A percentile compares a stretch with the other conserved stretches of the same genome.
These are phyloP conservation scores for Alternaria longipes DNA, from an alignment of 2,329 filamentous ascomycete genomes.

Conservation along the genomic window DNA sequence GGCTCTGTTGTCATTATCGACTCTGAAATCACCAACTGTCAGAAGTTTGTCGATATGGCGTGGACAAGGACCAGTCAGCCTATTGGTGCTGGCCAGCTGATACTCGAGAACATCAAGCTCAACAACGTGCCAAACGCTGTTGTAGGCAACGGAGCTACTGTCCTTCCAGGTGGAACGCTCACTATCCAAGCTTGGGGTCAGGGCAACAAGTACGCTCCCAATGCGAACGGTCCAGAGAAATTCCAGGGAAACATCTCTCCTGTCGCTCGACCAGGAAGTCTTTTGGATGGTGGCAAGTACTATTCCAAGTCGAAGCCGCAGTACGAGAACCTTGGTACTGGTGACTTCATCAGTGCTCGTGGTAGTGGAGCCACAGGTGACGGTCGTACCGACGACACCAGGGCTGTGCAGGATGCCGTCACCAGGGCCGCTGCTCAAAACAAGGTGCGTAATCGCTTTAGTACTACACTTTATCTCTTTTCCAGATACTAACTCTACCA, in stretches of 20 bases:
- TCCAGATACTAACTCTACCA: not conserved
- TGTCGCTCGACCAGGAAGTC: conserved; percentile 56
- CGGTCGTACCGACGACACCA: conserved; percentile 81
- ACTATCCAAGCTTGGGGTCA: conserved; percentile 50
- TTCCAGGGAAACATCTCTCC: conserved; percentile 60
- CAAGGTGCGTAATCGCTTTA: conserved; percentile 22
- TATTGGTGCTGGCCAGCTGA: conserved; percentile 60
- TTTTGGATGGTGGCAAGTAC: conserved; percentile 60
- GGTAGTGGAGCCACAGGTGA: conserved; percentile 75
- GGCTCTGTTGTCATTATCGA: conserved; percentile 68
- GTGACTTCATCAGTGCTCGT: conserved; percentile 67
- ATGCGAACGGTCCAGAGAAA: conserved; percentile 56
- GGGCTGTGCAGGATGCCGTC: conserved; percentile 78
- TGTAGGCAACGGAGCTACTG: conserved; percentile 38
- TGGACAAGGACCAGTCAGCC: conserved; percentile 51
- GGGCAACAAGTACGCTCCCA: conserved; percentile 48
- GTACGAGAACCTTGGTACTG: conserved; percentile 61
- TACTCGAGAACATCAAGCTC: conserved; percentile 64
- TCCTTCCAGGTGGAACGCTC: conserved; percentile 45
- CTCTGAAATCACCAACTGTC: conserved; percentile 61
- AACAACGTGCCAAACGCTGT: conserved; percentile 48
- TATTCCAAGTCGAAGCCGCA: conserved; percentile 63
- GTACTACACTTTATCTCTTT: not conserved
- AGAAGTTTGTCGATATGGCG: conserved; percentile 60
- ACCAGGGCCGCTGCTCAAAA: conserved; percentile 67